Conservation (phyloP, 106 monocot genomes). For the Dactylorhiza incarnata region DNA sequence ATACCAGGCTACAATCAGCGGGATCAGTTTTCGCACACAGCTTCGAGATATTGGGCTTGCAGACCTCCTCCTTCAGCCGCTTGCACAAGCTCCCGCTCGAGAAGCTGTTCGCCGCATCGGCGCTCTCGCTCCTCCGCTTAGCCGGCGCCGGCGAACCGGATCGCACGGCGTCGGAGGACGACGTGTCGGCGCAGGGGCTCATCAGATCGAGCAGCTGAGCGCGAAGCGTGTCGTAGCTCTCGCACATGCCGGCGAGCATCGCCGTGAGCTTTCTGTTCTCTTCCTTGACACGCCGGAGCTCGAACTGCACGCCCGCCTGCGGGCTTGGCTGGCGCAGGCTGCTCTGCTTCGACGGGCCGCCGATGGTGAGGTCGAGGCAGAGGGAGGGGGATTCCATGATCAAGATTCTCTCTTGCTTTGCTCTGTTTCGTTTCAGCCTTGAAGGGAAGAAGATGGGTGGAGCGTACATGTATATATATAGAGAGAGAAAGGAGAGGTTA, state of each 20-base stretch:
- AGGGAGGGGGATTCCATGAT: constrained; percentile 2
- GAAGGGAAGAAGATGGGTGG: neutral
- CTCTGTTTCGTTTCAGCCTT: neutral
- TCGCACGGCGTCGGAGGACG: neutral
- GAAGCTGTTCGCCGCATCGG: neutral
- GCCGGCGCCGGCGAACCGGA: neutral
- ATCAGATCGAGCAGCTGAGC: neutral
- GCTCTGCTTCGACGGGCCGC: neutral
- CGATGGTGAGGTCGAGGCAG: constrained; percentile 13
- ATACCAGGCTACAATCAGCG: constrained; percentile 18
- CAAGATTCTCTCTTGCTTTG: neutral
- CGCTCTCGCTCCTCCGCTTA: constrained; percentile 7
- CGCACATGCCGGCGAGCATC: constrained; percentile 10
- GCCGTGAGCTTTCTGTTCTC: neutral
- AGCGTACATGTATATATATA: neutral
- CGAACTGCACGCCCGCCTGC: neutral
- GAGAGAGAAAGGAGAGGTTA: neutral
- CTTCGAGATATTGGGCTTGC: constrained; percentile 11
- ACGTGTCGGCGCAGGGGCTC: neutral
- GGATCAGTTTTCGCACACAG: constrained; percentile 20
- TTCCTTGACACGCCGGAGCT: neutral
- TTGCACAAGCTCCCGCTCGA: constrained; percentile 12
- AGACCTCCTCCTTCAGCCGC: constrained; percentile 4
- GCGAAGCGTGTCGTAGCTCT: neutral
- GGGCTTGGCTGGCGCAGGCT: neutral